Evolutionary conservation across 805 yeast species (phyloP).

Genomic region (Candida caryicola): DNA sequence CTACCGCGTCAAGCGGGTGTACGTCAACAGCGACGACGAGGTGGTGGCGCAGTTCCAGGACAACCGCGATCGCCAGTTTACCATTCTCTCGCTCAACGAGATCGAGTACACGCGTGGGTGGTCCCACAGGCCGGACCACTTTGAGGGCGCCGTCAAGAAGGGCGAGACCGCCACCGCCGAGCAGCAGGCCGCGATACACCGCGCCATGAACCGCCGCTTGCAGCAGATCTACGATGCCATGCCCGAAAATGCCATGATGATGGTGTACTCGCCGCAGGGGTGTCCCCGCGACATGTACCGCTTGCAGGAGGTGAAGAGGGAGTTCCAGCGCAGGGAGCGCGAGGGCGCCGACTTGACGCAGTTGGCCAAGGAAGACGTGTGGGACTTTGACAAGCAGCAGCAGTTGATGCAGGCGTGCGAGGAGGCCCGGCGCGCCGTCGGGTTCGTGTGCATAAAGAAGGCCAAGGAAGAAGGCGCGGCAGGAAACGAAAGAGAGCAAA

Average conservation of each 20-base stretch:
- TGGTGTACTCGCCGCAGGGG: slow-evolving; percentile 64
- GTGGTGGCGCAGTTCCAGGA: slow-evolving; percentile 42
- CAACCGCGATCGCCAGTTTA: slow-evolving; percentile 41
- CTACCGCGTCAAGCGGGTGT: slow-evolving; percentile 23
- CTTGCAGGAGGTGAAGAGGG: slow-evolving; percentile 43
- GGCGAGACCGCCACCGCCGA: slow-evolving; percentile 4
- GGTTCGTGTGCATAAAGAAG: slow-evolving; percentile 42
- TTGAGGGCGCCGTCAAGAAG: slow-evolving; percentile 16
- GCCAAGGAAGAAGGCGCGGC: neutral
- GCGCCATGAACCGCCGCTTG: slow-evolving; percentile 44
- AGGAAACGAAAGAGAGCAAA: neutral
- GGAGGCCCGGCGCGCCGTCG: slow-evolving; percentile 58
- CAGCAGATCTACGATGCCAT: slow-evolving; percentile 46
- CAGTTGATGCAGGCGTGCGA: slow-evolving; percentile 46
- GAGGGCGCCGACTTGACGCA: slow-evolving; percentile 41
- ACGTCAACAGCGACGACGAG: slow-evolving; percentile 60
- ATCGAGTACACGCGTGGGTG: slow-evolving; percentile 45
- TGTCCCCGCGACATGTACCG: slow-evolving; percentile 49
- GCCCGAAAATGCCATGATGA: slow-evolving; percentile 58
- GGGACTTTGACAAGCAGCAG: slow-evolving; percentile 51
- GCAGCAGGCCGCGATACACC: slow-evolving; percentile 16
- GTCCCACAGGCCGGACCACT: slow-evolving; percentile 19
- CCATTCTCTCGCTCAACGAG: slow-evolving; percentile 57
- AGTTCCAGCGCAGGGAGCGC: slow-evolving; percentile 43
- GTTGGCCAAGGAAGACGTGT: slow-evolving; percentile 36